Evolutionary conservation across 768 basidiomycete species (phyloP), one percentile per base, ranked within the genome.

Genomic region (Boletus huronensis): DNA sequence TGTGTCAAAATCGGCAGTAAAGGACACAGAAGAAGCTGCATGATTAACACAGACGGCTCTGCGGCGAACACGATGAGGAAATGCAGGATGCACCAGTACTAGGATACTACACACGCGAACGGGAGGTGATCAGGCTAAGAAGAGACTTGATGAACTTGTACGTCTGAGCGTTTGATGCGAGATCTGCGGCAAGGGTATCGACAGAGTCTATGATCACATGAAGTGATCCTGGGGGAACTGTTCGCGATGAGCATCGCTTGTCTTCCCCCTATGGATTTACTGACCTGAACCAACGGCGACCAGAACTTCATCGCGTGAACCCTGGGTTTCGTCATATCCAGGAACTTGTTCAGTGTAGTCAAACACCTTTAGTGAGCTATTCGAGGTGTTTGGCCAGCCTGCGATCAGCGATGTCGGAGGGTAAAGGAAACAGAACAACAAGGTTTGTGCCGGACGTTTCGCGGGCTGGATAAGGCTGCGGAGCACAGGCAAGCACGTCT

Each of bases 131-230:
- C n/a, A 77, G 57, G 25, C 62, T 43, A 14, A 82, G 71, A 21
- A 89, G 62, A 11, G 75, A 70, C 28, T 66, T 74, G 29, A 92
- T 74, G 53, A 82, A 76, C 32, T 69, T 74, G 59, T 81, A 83
- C 1, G 82, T 74, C 58, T 76, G 74, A 6, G 86, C 68, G 23
- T 75, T 53, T 13, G 87, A 84, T 11, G 75, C 78, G 23, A 81
- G 64, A 63, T 91, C 87, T 10, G 79, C 74, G 5, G 77, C 64
- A 23, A 93, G 69, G 5, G 82, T 85, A 60, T 90, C 85, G 17
- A 84, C 69, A 19, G 88, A 88, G 67, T 93, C 92, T 34, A 93
- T 75, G 48, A 88, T 67, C 23, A 90, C 79, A 57, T 77, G 79
- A 28, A 88, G 54, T n/a, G 84, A 75, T 29, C 77, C 76, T 29